These are phyloP conservation scores for Linnemannia hyalina DNA, from an alignment of 192 early-diverging fungal species.

Conservation along the genomic window DNA sequence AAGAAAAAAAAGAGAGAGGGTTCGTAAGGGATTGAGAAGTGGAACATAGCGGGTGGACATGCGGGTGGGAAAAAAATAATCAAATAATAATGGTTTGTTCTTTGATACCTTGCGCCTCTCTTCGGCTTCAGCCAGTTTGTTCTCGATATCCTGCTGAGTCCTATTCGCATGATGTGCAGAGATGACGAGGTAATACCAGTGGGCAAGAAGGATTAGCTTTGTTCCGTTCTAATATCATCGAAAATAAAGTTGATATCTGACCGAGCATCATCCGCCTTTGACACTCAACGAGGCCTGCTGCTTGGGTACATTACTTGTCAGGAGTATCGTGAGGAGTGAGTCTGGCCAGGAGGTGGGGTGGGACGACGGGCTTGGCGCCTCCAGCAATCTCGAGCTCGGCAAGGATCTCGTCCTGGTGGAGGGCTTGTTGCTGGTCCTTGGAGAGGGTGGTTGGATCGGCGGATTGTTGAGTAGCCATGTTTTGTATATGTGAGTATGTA, in stretches of 20 bases:
- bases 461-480: constrained; percentile 23
- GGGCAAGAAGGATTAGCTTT: neutral
- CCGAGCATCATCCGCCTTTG: neutral
- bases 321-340: constrained; percentile 29
- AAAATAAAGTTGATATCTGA: neutral
- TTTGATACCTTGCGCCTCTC: constrained; percentile 47
- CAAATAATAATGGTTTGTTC: neutral
- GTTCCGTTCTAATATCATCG: neutral
- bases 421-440: constrained; percentile 28
- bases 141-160: constrained; percentile 43
- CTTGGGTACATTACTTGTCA: constrained; percentile 22
- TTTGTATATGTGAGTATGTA: neutral
- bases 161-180: neutral
- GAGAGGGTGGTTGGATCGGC: neutral
- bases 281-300: no score
- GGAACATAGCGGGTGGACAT: neutral
- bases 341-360: constrained; percentile 43
- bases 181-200: neutral
- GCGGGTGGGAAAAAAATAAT: constrained; percentile 1
- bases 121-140: constrained; percentile 52
- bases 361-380: constrained; percentile 39
- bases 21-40: neutral
- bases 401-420: constrained; percentile 30
- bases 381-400: constrained; percentile 27
- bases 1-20: neutral